These are phyloP conservation scores for Solanum raphanifolium DNA, from an alignment of 257 asterid species.

Conservation along the genomic window DNA sequence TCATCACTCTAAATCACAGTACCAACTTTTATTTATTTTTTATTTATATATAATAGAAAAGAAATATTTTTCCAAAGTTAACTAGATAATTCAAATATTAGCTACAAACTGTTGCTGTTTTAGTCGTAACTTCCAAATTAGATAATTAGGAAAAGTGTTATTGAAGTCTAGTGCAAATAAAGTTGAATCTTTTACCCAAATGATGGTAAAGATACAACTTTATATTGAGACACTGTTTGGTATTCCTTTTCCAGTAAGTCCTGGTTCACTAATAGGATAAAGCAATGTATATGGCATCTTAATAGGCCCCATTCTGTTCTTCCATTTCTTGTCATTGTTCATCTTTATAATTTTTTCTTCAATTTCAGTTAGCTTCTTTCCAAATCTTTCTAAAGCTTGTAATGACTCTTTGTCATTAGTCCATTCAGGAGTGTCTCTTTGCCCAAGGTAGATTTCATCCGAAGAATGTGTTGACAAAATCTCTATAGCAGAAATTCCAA, in stretches of 20 bases:
- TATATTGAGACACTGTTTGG: slow-evolving; percentile 65
- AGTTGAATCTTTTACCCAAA: neutral
- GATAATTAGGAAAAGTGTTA: neutral
- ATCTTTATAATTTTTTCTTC: slow-evolving; percentile 36
- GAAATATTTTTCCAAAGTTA: neutral
- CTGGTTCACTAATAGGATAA: slow-evolving; percentile 44
- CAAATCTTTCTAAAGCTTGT: slow-evolving; percentile 48
- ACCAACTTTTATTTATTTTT: neutral
- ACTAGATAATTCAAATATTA: neutral
- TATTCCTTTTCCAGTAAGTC: slow-evolving; percentile 69
- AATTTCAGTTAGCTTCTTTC: slow-evolving; percentile 33
- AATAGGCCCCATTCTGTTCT: slow-evolving; percentile 61
- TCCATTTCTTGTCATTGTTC: slow-evolving; percentile 40
- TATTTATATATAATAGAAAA: too few species aligned
- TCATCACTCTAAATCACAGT: neutral
- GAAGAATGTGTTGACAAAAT: slow-evolving; percentile 61
- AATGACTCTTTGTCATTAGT: slow-evolving; percentile 38
- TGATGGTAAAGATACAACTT: neutral
- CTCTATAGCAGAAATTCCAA: slow-evolving; percentile 61
- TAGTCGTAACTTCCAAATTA: neutral
- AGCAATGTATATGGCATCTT: slow-evolving; percentile 70
- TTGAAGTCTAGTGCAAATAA: neutral
- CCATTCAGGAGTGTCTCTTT: slow-evolving; percentile 57
- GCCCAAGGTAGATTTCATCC: slow-evolving; percentile 66
- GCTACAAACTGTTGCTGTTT: neutral